A percentile compares a stretch with the other conserved stretches of the same genome.
Conservation (phyloP, 805 yeast species). For the Candida pseudoglaebosa region DNA sequence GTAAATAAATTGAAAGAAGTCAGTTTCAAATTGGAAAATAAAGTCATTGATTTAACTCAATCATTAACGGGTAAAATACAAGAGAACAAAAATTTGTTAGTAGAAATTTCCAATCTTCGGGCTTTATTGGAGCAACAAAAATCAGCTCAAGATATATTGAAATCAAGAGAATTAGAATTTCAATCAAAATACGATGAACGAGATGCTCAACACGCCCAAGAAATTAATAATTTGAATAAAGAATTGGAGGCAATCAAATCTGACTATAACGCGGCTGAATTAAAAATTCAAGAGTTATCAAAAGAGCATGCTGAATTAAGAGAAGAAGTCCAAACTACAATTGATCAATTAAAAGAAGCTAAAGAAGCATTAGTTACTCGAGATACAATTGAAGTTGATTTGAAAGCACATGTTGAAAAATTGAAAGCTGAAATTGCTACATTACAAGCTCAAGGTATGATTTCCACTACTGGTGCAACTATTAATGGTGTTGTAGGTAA, state of each 20-base stretch:
- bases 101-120: conserved; percentile 50
- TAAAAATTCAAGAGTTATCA: conserved; percentile 56
- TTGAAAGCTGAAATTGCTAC: conserved; percentile 49
- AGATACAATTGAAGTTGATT: conserved; percentile 61
- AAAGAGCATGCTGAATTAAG: conserved; percentile 59
- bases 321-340: conserved; percentile 56
- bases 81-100: conserved; percentile 71
- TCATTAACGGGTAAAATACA: conserved; percentile 72
- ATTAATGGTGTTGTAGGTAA: conserved; percentile 26
- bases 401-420: conserved; percentile 57
- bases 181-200: conserved; percentile 43
- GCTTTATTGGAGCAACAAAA: conserved; percentile 50
- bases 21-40: conserved; percentile 89
- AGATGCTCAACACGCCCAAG: conserved; percentile 45
- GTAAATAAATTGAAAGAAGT: conserved; percentile 87
- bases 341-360: conserved; percentile 59
- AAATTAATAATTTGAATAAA: conserved; percentile 46
- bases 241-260: conserved; percentile 53
- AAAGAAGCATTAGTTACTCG: conserved; percentile 55
- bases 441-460: conserved; percentile 29
- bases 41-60: conserved; percentile 94
- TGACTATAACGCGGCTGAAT: conserved; percentile 55
- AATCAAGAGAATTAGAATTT: conserved; percentile 53
- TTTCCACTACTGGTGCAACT: conserved; percentile 2
- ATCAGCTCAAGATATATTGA: conserved; percentile 49